Conservation (phyloP, 176 grass and related monocot species). For the Panicum miliaceum region DNA sequence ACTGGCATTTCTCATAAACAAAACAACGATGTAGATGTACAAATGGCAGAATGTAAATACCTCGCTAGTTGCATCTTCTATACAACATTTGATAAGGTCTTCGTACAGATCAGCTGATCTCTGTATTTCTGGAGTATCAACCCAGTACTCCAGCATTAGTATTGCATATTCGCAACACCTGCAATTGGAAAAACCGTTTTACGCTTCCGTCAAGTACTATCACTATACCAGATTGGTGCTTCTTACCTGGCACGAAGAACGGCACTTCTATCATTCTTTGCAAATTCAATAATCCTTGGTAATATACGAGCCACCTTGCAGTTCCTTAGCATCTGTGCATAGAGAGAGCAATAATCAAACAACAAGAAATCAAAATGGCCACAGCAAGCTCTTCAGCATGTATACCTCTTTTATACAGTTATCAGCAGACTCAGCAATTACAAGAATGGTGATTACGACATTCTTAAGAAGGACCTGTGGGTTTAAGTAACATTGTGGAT, state of each 20-base stretch:
- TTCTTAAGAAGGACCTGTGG: slow-evolving; percentile 82
- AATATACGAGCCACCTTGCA: slow-evolving; percentile 95
- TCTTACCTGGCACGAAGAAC: slow-evolving; percentile 71
- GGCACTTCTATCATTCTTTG: slow-evolving; percentile 83
- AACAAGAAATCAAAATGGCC: slow-evolving; percentile 23
- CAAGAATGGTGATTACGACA: slow-evolving; percentile 84
- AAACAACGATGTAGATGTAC: background rate
- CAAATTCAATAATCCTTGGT: slow-evolving; percentile 75
- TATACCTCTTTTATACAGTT: slow-evolving; percentile 92
- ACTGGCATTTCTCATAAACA: background rate
- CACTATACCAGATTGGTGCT: background rate
- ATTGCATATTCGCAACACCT: slow-evolving; percentile 96
- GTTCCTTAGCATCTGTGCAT: slow-evolving; percentile 71
- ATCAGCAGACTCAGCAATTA: slow-evolving; percentile 88
- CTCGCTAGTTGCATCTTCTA: slow-evolving; percentile 85
- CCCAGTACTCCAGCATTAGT: slow-evolving; percentile 83
- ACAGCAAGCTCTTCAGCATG: slow-evolving; percentile 26
- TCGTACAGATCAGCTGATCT: slow-evolving; percentile 76
- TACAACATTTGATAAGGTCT: slow-evolving; percentile 89
- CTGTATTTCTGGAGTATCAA: slow-evolving; percentile 92
- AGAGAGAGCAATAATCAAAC: slow-evolving; percentile 36
- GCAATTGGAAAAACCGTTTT: slow-evolving; percentile 10
- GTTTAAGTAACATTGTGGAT: slow-evolving; percentile 6
- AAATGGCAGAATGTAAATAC: slow-evolving; percentile 48
- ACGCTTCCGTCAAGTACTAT: slow-evolving; percentile 18